These are phyloP conservation scores for Ogataea hybrid DNA, from an alignment of 1,139 yeast species.

Conservation along the genomic window DNA sequence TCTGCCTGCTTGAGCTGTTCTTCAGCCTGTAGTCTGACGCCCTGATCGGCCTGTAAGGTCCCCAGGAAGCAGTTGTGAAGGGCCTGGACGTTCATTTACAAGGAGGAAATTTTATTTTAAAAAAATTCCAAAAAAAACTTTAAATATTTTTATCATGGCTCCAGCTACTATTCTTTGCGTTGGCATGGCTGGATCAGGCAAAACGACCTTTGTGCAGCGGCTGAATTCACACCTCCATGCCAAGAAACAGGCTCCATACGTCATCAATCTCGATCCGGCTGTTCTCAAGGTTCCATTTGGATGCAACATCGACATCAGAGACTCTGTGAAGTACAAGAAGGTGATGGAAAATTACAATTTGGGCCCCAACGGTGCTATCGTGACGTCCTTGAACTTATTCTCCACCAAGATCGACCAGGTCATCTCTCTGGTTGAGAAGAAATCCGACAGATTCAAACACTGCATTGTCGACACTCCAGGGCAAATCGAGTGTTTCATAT, in stretches of 20 bases:
- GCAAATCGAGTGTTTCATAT: slow-evolving; percentile 94
- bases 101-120: neutral
- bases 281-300: slow-evolving; percentile 90
- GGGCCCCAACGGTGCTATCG: slow-evolving; percentile 99
- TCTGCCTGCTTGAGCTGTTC: slow-evolving; percentile 56
- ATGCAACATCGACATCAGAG: slow-evolving; percentile 93
- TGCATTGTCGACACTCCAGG: slow-evolving; percentile 97
- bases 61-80: slow-evolving; percentile 79
- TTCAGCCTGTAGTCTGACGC: slow-evolving; percentile 69
- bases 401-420: slow-evolving; percentile 97
- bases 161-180: slow-evolving; percentile 77
- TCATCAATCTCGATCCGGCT: slow-evolving; percentile 94
- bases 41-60: slow-evolving; percentile 70
- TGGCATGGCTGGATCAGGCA: slow-evolving; percentile 98
- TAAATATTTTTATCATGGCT: slow-evolving; percentile 37
- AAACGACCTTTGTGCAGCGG: slow-evolving; percentile 97
- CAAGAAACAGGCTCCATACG: slow-evolving; percentile 73
- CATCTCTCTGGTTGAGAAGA: slow-evolving; percentile 76
- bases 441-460: slow-evolving; percentile 61
- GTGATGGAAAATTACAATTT: slow-evolving; percentile 91
- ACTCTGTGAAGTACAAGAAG: slow-evolving; percentile 90
- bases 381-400: slow-evolving; percentile 87
- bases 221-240: slow-evolving; percentile 84
- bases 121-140: slow-evolving; percentile 1
- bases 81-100: slow-evolving; percentile 61